phyloP scores from a whole-genome alignment of 1,139 yeast species.

The Saccharomyces pastorianus region DNA sequence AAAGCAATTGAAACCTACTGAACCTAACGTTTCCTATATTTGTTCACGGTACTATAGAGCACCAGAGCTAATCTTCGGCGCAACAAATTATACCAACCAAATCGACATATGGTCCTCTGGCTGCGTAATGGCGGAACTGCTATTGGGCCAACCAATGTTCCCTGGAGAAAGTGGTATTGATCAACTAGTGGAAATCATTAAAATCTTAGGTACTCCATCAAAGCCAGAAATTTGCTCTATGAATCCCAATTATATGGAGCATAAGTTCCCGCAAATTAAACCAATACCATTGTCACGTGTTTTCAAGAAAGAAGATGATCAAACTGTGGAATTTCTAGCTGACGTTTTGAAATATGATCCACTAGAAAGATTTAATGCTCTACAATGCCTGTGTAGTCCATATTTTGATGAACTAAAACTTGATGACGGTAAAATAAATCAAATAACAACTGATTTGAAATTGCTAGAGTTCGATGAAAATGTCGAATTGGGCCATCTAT shows the following conservation, averaged over 20 bases:
- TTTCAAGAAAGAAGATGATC: slow-evolving; percentile 46
- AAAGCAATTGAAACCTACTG: slow-evolving; percentile 76
- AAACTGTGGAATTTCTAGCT: slow-evolving; percentile 27
- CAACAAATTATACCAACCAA: slow-evolving; percentile 89
- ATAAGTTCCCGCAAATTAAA: slow-evolving; percentile 90
- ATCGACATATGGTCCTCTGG: slow-evolving; percentile 98
- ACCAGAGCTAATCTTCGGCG: slow-evolving; percentile 86
- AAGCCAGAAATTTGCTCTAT: slow-evolving; percentile 85
- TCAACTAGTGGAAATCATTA: slow-evolving; percentile 92
- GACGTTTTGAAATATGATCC: slow-evolving; percentile 31
- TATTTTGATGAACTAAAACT: slow-evolving; percentile 30
- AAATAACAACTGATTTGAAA: slow-evolving; percentile 66
- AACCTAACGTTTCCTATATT: slow-evolving; percentile 91
- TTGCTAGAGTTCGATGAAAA: slow-evolving; percentile 48
- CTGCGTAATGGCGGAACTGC: slow-evolving; percentile 94
- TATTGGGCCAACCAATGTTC: slow-evolving; percentile 90
- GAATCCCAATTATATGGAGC: slow-evolving; percentile 98
- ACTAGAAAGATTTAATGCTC: slow-evolving; percentile 27
- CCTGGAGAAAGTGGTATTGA: slow-evolving; percentile 98
- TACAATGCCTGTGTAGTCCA: slow-evolving; percentile 28
- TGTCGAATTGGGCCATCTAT: slow-evolving; percentile 25
- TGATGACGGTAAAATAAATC: slow-evolving; percentile 18
- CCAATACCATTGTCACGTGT: slow-evolving; percentile 86
- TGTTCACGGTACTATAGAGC: slow-evolving; percentile 96
- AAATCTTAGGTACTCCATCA: slow-evolving; percentile 90